Base-by-base conservation (phyloP, 2,329 filamentous ascomycete genomes). In the Cladosporium colombiae region DNA sequence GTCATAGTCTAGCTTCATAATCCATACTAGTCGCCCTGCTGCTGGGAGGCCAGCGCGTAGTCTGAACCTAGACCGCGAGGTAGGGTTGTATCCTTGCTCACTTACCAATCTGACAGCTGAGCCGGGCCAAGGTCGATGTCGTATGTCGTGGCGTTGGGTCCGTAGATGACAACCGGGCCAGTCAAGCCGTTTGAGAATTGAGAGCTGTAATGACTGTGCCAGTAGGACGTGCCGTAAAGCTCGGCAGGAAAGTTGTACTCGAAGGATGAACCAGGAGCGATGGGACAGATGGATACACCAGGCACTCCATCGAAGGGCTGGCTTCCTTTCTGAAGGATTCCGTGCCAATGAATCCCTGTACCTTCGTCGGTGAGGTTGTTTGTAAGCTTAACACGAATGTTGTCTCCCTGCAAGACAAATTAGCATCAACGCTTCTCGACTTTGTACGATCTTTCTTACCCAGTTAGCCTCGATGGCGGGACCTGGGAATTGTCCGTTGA, bases 331-430 rank as follows among this genome's bases (percentile, higher is more conserved):
- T 77, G 74, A 50, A 74, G 69, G 2, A 78, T 62, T 2, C 80
- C 80, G 69, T 82, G 80, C 73, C 76, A 81, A 66, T 82, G 80
- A 3, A 82, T 70, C 1, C 77, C 70, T 7, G 78, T 80, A 1
- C 76, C 75, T 59, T 78, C 74, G 65, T 68, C 66, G 8, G 72
- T 70, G 13, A 78, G 71, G 35, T 74, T 68, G 67, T 81, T 81
- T n/a, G 68, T 68, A 18, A 79, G 75, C 11, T 70, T 72, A 14
- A 79, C 70, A 33, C 68, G 61, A 53, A 73, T 70, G 58, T 68
- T 77, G 64, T 82, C 79, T 25, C 78, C 81, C 33, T 35, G 3
- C 4, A 35, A 14, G 13, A 5, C 33, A 35, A 14, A 35, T 35
- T 14, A 35, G 33, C 10, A 35, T 35, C 13, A 14, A 14, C 33